Evolutionary conservation across 2,329 filamentous ascomycete species (phyloP).

Genomic region (Exophiala viscosa): DNA sequence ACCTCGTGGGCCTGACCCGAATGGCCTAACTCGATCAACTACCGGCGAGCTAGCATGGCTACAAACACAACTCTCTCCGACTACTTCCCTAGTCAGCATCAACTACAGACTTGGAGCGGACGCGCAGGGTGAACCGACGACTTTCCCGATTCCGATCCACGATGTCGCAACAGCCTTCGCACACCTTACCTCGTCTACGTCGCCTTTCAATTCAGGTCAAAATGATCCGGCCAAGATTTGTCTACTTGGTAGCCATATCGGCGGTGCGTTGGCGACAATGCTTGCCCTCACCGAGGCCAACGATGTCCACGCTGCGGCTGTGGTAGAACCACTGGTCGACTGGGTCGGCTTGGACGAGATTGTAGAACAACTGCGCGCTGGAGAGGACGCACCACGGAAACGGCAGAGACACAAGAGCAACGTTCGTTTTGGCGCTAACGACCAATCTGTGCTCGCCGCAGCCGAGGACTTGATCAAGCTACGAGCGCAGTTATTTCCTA

Average conservation of each 20-base stretch:
- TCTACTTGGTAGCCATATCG: constrained; percentile 36
- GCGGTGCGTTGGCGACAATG: constrained; percentile 42
- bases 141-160: constrained; percentile 30
- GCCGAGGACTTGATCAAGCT: constrained; percentile 31
- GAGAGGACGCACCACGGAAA: constrained; percentile 9
- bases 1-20: constrained; percentile 36
- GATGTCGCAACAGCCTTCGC: constrained; percentile 28
- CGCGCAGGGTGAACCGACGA: not conserved
- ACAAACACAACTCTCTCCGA: constrained; percentile 32
- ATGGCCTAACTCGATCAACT: not conserved
- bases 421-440: constrained; percentile 8
- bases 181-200: constrained; percentile 22
- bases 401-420: constrained; percentile 24
- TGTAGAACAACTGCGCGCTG: constrained; percentile 6
- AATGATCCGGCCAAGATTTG: constrained; percentile 19
- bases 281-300: constrained; percentile 40
- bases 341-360: constrained; percentile 37
- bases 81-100: constrained; percentile 38
- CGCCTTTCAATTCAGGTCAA: constrained; percentile 11
- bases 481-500: constrained; percentile 36
- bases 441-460: constrained; percentile 8
- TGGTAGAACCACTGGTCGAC: constrained; percentile 32
- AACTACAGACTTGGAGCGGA: constrained; percentile 38
- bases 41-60: constrained; percentile 15
- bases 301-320: constrained; percentile 34